Evolutionary conservation across 2,329 filamentous ascomycete species (phyloP).

Genomic region (Lachnellula occidentalis): DNA sequence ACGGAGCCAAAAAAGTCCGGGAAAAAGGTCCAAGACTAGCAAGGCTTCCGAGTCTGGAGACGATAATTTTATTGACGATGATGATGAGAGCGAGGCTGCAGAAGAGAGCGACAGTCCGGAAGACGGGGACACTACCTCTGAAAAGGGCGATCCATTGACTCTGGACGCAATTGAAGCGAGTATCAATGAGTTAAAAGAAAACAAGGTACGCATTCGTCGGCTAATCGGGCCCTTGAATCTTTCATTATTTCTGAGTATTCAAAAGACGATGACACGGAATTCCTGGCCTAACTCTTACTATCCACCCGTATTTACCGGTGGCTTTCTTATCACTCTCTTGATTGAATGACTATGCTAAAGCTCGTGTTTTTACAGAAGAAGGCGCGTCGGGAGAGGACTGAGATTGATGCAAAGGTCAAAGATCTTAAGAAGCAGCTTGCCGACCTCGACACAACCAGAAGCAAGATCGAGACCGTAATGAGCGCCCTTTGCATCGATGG

Average conservation of each 20-base stretch:
- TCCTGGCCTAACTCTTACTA: background rate
- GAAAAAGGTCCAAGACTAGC: slow-evolving; percentile 18
- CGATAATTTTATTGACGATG: slow-evolving; percentile 28
- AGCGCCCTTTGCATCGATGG: slow-evolving; percentile 43
- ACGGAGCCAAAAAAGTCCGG: slow-evolving; percentile 11
- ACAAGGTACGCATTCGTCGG: slow-evolving; percentile 26
- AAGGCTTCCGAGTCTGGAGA: slow-evolving; percentile 16
- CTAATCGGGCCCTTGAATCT: no score
- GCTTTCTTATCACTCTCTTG: background rate
- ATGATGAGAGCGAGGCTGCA: slow-evolving; percentile 24
- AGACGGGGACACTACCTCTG: slow-evolving; percentile 14
- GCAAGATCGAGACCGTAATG: slow-evolving; percentile 31
- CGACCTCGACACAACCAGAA: slow-evolving; percentile 23
- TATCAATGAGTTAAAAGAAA: slow-evolving; percentile 37
- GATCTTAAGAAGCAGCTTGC: slow-evolving; percentile 35
- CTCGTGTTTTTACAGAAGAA: slow-evolving; percentile 28
- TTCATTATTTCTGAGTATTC: background rate
- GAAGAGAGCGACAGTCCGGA: slow-evolving; percentile 19
- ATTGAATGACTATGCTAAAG: background rate
- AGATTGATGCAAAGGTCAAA: slow-evolving; percentile 33
- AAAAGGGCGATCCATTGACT: slow-evolving; percentile 35
- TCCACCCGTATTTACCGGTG: no score
- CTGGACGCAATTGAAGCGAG: slow-evolving; percentile 37
- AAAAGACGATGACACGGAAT: background rate
- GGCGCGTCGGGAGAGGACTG: slow-evolving; percentile 29